Evolutionary conservation across 768 basidiomycete species (phyloP).

Genomic region (Lyophyllum atratum): DNA sequence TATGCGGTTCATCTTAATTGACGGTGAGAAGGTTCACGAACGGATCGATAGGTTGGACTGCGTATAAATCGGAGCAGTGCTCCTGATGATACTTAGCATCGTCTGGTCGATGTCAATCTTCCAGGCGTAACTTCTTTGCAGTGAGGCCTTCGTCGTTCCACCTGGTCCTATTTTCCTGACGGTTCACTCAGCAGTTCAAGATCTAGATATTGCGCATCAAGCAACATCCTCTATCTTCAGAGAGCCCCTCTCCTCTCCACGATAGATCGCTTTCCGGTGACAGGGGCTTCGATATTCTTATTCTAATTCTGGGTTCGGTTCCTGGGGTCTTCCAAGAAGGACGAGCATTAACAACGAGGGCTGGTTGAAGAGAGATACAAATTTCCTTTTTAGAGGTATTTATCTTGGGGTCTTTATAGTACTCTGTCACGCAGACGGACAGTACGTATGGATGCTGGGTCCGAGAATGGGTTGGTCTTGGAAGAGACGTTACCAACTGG

Average conservation of each 20-base stretch:
- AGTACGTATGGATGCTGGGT: not conserved
- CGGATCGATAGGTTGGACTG: constrained; percentile 30
- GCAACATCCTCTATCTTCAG: not conserved
- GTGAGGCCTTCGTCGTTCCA: not conserved
- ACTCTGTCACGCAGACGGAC: not conserved
- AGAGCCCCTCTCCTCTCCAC: not conserved
- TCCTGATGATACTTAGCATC: constrained; percentile 18
- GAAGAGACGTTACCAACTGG: not conserved
- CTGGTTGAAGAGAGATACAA: not conserved
- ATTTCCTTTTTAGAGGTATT: not conserved
- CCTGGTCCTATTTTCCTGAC: not conserved
- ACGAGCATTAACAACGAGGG: not conserved
- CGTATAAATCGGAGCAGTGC: constrained; percentile 32
- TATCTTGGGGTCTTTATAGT: not conserved
- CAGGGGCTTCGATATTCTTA: not conserved
- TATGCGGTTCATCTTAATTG: constrained; percentile 10
- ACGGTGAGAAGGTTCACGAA: not conserved
- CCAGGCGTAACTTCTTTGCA: not conserved
- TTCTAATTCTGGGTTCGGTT: not conserved
- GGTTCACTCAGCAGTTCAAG: not conserved
- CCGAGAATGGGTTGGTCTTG: not conserved
- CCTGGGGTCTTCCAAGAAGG: not conserved
- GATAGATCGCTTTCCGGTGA: not conserved
- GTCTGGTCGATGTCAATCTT: not conserved
- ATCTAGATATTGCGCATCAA: not conserved